Percentiles rank a stretch among this genome's conserved stretches.
phyloP scores from a whole-genome alignment of 2,329 filamentous ascomycete species.

The Dryadomyces quercus-mongolicae region DNA sequence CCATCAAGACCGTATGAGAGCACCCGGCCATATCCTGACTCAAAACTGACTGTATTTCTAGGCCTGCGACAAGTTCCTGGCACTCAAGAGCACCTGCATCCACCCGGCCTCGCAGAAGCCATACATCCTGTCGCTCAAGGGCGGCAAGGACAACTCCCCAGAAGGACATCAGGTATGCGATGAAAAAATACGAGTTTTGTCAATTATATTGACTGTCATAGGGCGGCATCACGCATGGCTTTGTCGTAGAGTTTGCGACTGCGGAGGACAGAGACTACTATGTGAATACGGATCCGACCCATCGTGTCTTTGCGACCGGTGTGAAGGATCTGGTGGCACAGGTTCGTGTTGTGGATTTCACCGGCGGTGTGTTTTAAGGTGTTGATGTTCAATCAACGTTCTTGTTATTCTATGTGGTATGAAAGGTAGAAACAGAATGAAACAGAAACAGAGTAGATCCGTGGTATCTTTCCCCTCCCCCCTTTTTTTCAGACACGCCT shows the following conservation, averaged over 20 bases:
- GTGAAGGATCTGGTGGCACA: constrained; percentile 38
- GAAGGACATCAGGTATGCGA: constrained; percentile 50
- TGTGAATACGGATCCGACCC: constrained; percentile 49
- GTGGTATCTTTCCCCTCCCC: too few relatives aligned
- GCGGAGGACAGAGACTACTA: constrained; percentile 58
- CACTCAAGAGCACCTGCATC: constrained; percentile 45
- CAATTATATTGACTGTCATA: too few relatives aligned
- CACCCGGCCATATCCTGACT: background rate
- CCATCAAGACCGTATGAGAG: background rate
- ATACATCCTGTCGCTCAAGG: constrained; percentile 47
- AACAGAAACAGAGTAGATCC: too few relatives aligned
- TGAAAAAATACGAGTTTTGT: too few relatives aligned
- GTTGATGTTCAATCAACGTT: too few relatives aligned
- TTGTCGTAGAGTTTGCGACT: constrained; percentile 54
- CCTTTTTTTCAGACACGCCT: too few relatives aligned
- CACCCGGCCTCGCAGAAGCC: constrained; percentile 45
- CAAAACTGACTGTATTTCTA: constrained; percentile 8
- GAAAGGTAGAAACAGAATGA: too few relatives aligned
- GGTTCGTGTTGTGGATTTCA: constrained; percentile 49
- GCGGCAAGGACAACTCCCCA: constrained; percentile 49
- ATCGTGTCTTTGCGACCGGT: constrained; percentile 40
- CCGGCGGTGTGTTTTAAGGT: background rate
- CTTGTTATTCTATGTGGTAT: too few relatives aligned
- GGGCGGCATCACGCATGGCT: constrained; percentile 56
- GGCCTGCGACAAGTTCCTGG: constrained; percentile 25